Conservation (phyloP, 2,329 filamentous ascomycete species). For the Thermothelomyces thermophilus region DNA sequence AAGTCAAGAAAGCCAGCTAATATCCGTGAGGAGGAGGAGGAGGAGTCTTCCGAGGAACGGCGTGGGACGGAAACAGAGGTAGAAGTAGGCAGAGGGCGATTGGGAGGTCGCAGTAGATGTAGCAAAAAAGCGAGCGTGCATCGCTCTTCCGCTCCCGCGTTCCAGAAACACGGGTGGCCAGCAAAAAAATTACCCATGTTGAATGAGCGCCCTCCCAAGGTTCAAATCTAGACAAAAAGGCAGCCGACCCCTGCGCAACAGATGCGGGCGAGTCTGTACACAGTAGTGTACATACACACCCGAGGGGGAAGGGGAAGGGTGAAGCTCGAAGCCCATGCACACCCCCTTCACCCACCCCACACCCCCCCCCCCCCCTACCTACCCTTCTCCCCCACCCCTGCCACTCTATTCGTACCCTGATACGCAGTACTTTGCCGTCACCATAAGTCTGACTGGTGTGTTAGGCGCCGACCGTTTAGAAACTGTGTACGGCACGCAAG, state of each 20-base stretch:
- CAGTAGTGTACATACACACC: no score
- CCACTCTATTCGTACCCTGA: neutral
- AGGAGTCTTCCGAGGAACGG: neutral
- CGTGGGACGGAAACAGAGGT: neutral
- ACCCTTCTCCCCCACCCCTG: neutral
- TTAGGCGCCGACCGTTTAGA: conserved; percentile 14
- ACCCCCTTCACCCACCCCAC: conserved; percentile 1
- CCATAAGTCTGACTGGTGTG: conserved; percentile 3
- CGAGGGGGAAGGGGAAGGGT: no score
- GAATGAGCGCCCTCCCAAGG: neutral
- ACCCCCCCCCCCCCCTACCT: neutral
- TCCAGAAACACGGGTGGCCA: neutral
- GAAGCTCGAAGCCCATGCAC: no score
- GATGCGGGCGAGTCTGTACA: neutral
- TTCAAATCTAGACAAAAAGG: neutral
- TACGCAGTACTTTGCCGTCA: neutral
- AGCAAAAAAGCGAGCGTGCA: neutral
- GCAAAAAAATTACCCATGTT: conserved; percentile 5
- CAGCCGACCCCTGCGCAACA: neutral
- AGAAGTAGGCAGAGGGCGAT: neutral
- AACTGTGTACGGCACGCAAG: conserved; percentile 12
- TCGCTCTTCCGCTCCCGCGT: neutral
- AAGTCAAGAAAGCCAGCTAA: conserved; percentile 12
- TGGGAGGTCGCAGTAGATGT: neutral
- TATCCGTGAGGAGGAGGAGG: conserved; percentile 13